phyloP scores from a whole-genome alignment of 495 filamentous ascomycete genomes.

The Pyronema domesticum region DNA sequence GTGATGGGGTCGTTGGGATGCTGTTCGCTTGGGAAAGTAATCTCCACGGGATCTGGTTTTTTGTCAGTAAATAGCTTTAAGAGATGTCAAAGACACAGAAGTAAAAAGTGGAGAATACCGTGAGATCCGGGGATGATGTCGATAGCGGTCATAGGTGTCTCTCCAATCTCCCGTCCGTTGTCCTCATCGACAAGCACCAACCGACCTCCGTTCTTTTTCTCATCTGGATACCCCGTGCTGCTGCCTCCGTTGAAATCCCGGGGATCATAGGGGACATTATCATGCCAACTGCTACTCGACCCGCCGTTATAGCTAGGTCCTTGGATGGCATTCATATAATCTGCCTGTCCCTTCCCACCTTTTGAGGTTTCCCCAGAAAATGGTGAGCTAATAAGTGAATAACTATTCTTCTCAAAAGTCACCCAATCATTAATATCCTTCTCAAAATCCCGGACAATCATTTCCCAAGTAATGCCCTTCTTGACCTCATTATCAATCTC shows the following conservation, averaged over 20 bases:
- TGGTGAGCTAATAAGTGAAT: not conserved
- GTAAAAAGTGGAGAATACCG: conserved; percentile 40
- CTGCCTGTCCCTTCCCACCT: not conserved
- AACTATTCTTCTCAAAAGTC: conserved; percentile 8
- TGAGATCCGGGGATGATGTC: conserved; percentile 78
- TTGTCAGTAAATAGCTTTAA: no score
- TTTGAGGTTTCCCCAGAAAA: not conserved
- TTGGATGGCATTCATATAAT: not conserved
- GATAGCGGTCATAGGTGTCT: conserved; percentile 55
- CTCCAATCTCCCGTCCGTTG: conserved; percentile 75
- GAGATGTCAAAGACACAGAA: conserved; percentile 12
- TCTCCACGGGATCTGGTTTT: conserved; percentile 69
- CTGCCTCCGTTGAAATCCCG: not conserved
- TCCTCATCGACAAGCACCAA: conserved; percentile 92
- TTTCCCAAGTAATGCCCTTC: conserved; percentile 11
- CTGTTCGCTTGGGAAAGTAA: conserved; percentile 43
- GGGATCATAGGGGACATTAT: no score
- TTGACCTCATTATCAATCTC: conserved; percentile 3
- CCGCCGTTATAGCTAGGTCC: not conserved
- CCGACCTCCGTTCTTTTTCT: conserved; percentile 23
- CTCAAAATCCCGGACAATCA: conserved; percentile 16
- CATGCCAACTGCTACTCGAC: no score
- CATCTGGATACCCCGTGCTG: conserved; percentile 10
- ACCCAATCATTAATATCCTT: conserved; percentile 14
- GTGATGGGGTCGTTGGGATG: conserved; percentile 8